Evolutionary conservation across 108 stramenopile species (phyloP), one percentile per base, ranked within the genome.

Genomic region (Discostella stelligeroides): DNA sequence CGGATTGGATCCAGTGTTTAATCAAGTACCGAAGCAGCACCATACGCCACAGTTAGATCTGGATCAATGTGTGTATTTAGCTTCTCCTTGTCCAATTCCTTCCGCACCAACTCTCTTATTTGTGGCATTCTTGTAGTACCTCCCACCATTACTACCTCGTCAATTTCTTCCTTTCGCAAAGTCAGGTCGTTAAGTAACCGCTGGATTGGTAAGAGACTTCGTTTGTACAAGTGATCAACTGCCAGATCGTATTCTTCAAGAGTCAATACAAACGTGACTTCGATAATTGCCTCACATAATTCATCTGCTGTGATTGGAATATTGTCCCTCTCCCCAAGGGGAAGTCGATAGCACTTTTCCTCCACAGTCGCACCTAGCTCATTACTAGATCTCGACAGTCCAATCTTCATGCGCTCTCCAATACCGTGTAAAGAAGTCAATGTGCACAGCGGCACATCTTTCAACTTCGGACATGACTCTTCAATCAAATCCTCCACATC

Each of bases 101-200:
- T 55, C 24, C 77, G 79, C n/a, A 98, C 93, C 27, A 96, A 57
- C 30, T 86, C 80, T 58, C 97, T 85, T 49, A 98, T 87, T 74
- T 91, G 86, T 20, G 96, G 97, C 94, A 97, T 97, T 55, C 90
- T 75, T 9, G 93, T 97, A 23, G 95, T 97, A 1, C 98, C 98
- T 42, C 98, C 98, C 21, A 99, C 98, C 95, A 98, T 92, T 25
- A 99, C 98, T 42, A 98, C 94, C 75, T 99, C 98, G 72, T 99
- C 95, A 58, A 99, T 92, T 29, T 98, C 98, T 13, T 85, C 78
- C 11, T 66, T 60, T 25, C 39, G 41, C 20, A 98, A 65, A n/a
- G 86, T 81, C 65, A 96, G 73, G 58, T 97, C 88, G n/a, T 88
- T 63, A 2, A 98, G 79, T 37, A 97, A 61, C 27, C 86, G 77